Evolutionary conservation across 2,329 filamentous ascomycete species (phyloP), one percentile per base, ranked within the genome.

Genomic region (Calonectria montana): DNA sequence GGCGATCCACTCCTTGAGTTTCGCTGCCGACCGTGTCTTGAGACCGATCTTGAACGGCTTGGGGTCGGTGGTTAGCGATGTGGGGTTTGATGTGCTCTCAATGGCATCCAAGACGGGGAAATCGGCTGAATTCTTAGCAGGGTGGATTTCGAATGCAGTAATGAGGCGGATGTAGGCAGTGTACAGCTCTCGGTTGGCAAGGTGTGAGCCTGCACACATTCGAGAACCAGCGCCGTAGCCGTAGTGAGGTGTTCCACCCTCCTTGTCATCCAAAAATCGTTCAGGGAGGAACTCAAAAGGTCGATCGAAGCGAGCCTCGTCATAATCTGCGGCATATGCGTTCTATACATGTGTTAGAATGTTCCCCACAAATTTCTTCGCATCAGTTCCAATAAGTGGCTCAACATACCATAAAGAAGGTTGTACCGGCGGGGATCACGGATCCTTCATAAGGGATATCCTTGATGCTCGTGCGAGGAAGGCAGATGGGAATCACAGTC

Each of bases 401-500:
- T 16, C n/a, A 18, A 66, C 79, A 53, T 79, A 89, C 88, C 93
- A 96, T 93, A 83, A 95, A 95, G 76, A 96, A 95, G 2, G 92
- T 94, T 0, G 93, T 95, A 1, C 93, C 93, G 0, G 93, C 88
- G 0, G 94, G 94, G 43, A 97, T 94, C 1, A 88, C 84, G 0
- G 90, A 86, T 18, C 90, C 90, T 27, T 93, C 86, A 83, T 92
- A 96, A 4, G 88, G 86, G 68, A 96, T 94, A 73, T 94, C 91
- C 75, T 92, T 93, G 80, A 94, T 93, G 72, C 88, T 93, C 18
- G 90, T 90, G 4, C 94, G 87, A 0, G 94, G 94, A 1, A 97
- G 87, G 77, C 91, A 94, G 76, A 97, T 92, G 2, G 94, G 93
- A 74, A 96, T 94, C 35, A 96, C 94, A 2, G 91, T 93, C 89